Conservation (phyloP, 257 asterid species). For the Jacaranda mimosifolia region DNA sequence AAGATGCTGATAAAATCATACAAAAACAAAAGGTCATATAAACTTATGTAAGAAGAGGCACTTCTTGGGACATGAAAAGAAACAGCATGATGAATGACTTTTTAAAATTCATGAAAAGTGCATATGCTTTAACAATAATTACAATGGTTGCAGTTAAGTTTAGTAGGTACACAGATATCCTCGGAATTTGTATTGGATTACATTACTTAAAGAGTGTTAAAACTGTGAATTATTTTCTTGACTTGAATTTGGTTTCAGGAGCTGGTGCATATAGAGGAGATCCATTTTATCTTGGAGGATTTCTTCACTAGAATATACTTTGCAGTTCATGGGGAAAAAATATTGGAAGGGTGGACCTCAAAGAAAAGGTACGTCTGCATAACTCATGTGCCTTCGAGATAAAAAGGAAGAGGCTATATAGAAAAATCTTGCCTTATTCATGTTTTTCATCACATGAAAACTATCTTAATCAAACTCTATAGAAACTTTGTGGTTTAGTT, state of each 20-base stretch:
- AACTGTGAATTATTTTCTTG: constrained; percentile 17
- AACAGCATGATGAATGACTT: neutral
- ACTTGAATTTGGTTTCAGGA: constrained; percentile 44
- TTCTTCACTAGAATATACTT: constrained; percentile 23
- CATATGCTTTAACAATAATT: neutral
- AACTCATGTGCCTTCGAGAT: neutral
- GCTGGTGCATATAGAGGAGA: constrained; percentile 38
- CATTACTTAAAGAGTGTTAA: neutral
- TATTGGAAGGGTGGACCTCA: constrained; percentile 16
- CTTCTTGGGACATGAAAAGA: too few species aligned
- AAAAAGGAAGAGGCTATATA: neutral
- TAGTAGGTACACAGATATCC: neutral
- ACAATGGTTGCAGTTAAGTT: neutral
- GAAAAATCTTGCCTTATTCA: neutral
- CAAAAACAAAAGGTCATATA: neutral
- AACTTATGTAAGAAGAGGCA: too few species aligned
- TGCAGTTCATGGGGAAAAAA: constrained; percentile 27
- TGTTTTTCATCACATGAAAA: neutral
- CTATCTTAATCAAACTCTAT: neutral
- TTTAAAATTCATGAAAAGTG: neutral
- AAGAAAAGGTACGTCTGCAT: constrained; percentile 32
- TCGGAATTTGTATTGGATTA: neutral
- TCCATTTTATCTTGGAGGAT: constrained; percentile 30
- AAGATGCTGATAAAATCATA: neutral
- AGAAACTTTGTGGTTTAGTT: neutral